Evolutionary conservation across 257 asterid species (phyloP), one percentile per base, ranked within the genome.

Genomic region (Ligustrum vulgare): DNA sequence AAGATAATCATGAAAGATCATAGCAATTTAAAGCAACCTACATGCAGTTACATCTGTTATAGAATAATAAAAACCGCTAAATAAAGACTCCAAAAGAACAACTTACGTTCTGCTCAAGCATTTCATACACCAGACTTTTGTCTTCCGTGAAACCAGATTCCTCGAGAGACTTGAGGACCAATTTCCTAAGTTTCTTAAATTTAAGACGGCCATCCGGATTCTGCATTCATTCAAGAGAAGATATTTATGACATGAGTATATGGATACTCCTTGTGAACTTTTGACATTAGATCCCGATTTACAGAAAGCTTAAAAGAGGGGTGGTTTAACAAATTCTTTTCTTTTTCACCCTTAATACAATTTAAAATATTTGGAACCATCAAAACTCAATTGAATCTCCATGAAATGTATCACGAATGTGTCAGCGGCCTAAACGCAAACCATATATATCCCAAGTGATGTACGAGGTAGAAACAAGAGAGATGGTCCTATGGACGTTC

Each of bases 31-130:
- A 75, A 69, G 28, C 34, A 45, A 7, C 65, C 28, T 56, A 18
- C 1, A n/a, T n/a, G 28, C 64, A 43, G 72, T 72, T 15, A 2
- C 6, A 66, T 32, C 54, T 25, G 18, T 13, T 65, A 10, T 34
- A 18, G 41, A 43, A 45, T 34, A 9, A 34, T 7, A 35, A 47
- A 8, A 68, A 33, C 28, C 6, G 23, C 39, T 3, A 28, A 32
- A 31, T 32, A 69, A 25, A 37, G 22, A 77, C 63, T 28, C 32
- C 31, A 35, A 45, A 75, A 39, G 74, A 56, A 60, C 22, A 20
- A 74, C 88, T 74, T 43, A 90, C 97, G 89, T 88, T 90, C 73
- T 80, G 85, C 82, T 86, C 89, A 69, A 95, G 84, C 54, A 78
- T 80, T 79, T 83, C 90, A 35, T 77, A 64, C 64, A 85, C 78